Base-by-base conservation (phyloP, 208 protist species). In the Wallacemonas sp. region DNA sequence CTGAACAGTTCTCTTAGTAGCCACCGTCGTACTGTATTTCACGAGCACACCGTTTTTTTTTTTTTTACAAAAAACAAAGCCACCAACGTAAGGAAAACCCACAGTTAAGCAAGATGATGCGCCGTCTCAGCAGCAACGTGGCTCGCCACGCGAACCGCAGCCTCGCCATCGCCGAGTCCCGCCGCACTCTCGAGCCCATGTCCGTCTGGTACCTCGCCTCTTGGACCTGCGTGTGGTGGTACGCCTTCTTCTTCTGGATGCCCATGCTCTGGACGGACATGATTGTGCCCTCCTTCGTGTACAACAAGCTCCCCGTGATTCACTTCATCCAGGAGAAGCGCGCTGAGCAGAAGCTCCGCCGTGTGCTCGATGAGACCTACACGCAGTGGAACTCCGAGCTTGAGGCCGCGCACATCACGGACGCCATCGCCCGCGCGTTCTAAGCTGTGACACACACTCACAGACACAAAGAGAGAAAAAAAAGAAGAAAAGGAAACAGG, bases 191-290 rank as follows among this genome's bases (percentile, higher is more conserved):
- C 32, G 86, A 95, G 85, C 84, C 87, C 28, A 95, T 95, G 89
- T 87, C 77, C 61, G 84, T 88, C 32, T 95, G 84, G 84, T 95
- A 93, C 64, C 76, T 95, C 12, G 82, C 87, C 31, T 93, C 86
- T 8, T 95, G 89, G 87, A 82, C 82, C 16, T 86, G 81, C 57
- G 77, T 83, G 49, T 95, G 89, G 89, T 91, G 82, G 72, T 95
- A 93, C 67, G 84, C 84, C 62, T 93, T 95, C 67, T 95, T 90
- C 81, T 92, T 93, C 65, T 93, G 84, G 87, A 81, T 95, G 75
- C 89, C 89, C 49, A 82, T 92, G 79, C 78, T 95, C 64, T 90
- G 79, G 79, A 85, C 84, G 11, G 89, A 95, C 64, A 72, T 95
- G 57, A 87, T 95, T 52, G 78, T 86, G 41, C 89, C 89, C 2